phyloP scores from a whole-genome alignment of 139 green algal species.

The Picochlorum sp. region DNA sequence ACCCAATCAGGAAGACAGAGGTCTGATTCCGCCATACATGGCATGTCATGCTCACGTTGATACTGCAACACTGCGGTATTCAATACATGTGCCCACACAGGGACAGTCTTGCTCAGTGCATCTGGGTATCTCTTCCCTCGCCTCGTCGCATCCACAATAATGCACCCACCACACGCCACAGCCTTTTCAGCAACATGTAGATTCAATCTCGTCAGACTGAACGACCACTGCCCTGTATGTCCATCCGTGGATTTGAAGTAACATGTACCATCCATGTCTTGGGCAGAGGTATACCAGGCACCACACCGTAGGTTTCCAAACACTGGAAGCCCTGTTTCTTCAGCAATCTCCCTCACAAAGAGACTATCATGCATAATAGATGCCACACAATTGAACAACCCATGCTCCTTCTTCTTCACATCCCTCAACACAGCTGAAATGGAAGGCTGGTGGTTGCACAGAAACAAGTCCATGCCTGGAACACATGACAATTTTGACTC shows the following conservation, averaged over 20 bases:
- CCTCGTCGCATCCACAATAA: slow-evolving; percentile 89
- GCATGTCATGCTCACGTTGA: slow-evolving; percentile 8
- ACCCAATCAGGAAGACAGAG: slow-evolving; percentile 87
- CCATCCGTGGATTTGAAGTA: slow-evolving; percentile 97
- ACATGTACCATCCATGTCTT: slow-evolving; percentile 39
- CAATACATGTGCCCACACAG: slow-evolving; percentile 84
- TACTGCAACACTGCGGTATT: slow-evolving; percentile 58
- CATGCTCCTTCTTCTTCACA: slow-evolving; percentile 49
- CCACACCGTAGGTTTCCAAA: slow-evolving; percentile 85
- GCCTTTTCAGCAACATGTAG: slow-evolving; percentile 56
- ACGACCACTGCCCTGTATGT: slow-evolving; percentile 78
- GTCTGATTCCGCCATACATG: neutral
- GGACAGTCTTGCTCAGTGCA: slow-evolving; percentile 86
- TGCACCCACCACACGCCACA: slow-evolving; percentile 39
- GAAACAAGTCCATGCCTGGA: neutral
- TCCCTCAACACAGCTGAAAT: slow-evolving; percentile 33
- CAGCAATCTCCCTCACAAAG: slow-evolving; percentile 62
- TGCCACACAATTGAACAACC: slow-evolving; percentile 67
- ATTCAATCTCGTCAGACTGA: slow-evolving; percentile 83
- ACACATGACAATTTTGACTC: neutral
- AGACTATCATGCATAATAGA: slow-evolving; percentile 56
- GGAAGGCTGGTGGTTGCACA: slow-evolving; percentile 16
- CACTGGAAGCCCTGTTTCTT: slow-evolving; percentile 43
- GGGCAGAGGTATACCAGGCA: slow-evolving; percentile 59
- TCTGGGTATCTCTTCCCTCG: slow-evolving; percentile 84